Conservation (phyloP, 2,329 filamentous ascomycete genomes). For the Cercospora sojina region DNA sequence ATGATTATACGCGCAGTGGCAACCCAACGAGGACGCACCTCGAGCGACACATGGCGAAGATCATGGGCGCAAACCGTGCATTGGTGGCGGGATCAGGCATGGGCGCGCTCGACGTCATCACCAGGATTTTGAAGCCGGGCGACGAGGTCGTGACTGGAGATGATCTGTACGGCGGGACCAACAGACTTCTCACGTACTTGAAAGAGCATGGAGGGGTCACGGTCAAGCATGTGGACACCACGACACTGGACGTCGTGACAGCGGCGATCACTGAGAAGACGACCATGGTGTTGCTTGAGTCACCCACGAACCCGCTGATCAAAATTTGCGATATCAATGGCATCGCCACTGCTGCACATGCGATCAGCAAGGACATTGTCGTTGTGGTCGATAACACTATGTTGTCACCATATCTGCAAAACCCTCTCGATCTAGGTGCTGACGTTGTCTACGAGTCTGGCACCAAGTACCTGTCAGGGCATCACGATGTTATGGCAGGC, state of each 20-base stretch:
- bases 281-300: constrained; percentile 92
- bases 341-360: constrained; percentile 75
- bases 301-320: constrained; percentile 95
- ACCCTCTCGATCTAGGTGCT: constrained; percentile 89
- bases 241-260: constrained; percentile 68
- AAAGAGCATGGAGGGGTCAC: constrained; percentile 85
- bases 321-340: constrained; percentile 91
- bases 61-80: constrained; percentile 91
- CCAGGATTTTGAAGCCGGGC: constrained; percentile 81
- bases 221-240: constrained; percentile 96
- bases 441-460: constrained; percentile 97
- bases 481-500: constrained; percentile 98
- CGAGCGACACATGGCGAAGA: constrained; percentile 95
- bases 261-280: constrained; percentile 74
- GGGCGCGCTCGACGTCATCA: constrained; percentile 96
- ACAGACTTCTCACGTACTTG: constrained; percentile 89
- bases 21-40: constrained; percentile 96
- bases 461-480: constrained; percentile 95
- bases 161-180: constrained; percentile 93
- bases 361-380: constrained; percentile 72
- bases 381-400: constrained; percentile 98
- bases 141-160: constrained; percentile 97
- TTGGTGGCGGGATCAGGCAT: constrained; percentile 95
- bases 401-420: constrained; percentile 91
- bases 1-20: constrained; percentile 97